A percentile compares a stretch with the other conserved stretches of the same genome.
Conservation (phyloP, 352 stramenopile species). For the Globisporangium yorkense region DNA sequence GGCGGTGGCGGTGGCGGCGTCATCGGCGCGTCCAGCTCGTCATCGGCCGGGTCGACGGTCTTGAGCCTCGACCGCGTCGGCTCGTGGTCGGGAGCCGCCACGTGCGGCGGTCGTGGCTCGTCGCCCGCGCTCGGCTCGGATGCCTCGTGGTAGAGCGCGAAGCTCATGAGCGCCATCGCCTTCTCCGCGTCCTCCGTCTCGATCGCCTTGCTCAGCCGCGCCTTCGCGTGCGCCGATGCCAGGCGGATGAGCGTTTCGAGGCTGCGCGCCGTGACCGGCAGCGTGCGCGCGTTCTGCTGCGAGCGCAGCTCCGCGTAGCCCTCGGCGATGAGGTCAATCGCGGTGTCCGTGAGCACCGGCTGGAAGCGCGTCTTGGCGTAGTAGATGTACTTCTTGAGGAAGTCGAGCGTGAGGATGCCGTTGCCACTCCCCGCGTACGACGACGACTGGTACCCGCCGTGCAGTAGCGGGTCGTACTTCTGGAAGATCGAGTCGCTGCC, state of each 20-base stretch:
- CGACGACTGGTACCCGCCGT: slow-evolving; percentile 63
- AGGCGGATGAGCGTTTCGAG: slow-evolving; percentile 99
- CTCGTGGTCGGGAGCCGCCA: not conserved
- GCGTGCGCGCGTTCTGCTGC: slow-evolving; percentile 90
- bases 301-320: slow-evolving; percentile 97
- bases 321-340: slow-evolving; percentile 94
- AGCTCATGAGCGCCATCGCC: slow-evolving; percentile 96
- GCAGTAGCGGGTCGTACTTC: slow-evolving; percentile 87
- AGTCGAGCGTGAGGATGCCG: slow-evolving; percentile 92
- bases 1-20: slow-evolving; percentile 12
- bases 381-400: slow-evolving; percentile 99
- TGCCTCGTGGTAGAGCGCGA: slow-evolving; percentile 96
- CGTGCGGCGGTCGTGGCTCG: slow-evolving; percentile 7
- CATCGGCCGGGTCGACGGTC: slow-evolving; percentile 9
- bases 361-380: slow-evolving; percentile 96
- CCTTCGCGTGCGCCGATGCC: slow-evolving; percentile 96
- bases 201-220: slow-evolving; percentile 87
- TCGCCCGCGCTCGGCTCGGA: slow-evolving; percentile 28
- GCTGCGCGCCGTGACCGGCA: slow-evolving; percentile 97
- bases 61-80: not conserved
- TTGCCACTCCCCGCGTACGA: slow-evolving; percentile 43
- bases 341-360: slow-evolving; percentile 76
- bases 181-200: slow-evolving; percentile 79
- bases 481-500: slow-evolving; percentile 86
- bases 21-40: slow-evolving; percentile 18